Conservation (phyloP, 192 early-diverging fungal species). For the Pilobolus umbonatus region DNA sequence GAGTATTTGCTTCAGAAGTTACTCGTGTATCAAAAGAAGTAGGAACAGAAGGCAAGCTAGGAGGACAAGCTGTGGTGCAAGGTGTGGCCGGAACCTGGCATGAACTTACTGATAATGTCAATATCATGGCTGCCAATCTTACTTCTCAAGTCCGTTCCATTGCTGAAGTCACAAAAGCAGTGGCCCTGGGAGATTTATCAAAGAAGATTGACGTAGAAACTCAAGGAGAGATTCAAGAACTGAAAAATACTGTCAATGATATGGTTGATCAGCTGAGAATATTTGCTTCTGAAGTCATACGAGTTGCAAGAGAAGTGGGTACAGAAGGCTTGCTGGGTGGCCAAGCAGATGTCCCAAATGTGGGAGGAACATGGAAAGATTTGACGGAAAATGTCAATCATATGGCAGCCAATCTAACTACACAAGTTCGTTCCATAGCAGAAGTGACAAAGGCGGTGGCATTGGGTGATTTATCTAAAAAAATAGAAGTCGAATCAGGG, state of each 20-base stretch:
- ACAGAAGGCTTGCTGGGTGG: conserved; percentile 59
- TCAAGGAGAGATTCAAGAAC: neutral
- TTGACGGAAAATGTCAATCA: conserved; percentile 63
- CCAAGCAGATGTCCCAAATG: conserved; percentile 53
- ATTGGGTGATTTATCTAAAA: conserved; percentile 48
- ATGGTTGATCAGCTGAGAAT: conserved; percentile 48
- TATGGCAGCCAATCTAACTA: conserved; percentile 59
- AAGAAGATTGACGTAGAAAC: no score
- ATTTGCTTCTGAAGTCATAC: conserved; percentile 54
- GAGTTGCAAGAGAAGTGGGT: conserved; percentile 65
- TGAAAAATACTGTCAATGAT: neutral
- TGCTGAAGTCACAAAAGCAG: no score
- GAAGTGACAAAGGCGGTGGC: conserved; percentile 57
- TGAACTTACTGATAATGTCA: no score
- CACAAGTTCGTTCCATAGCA: conserved; percentile 61
- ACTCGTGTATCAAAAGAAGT: no score
- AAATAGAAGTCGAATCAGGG: conserved; percentile 52
- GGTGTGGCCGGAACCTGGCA: no score
- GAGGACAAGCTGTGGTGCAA: no score
- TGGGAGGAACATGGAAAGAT: conserved; percentile 61
- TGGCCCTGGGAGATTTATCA: no score
- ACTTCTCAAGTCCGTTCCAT: no score
- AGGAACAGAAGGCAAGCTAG: no score
- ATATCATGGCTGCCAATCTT: no score
- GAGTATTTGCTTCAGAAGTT: no score